These are phyloP conservation scores for Diversispora epigaea DNA, from an alignment of 192 early-diverging fungal genomes.

Conservation along the genomic window DNA sequence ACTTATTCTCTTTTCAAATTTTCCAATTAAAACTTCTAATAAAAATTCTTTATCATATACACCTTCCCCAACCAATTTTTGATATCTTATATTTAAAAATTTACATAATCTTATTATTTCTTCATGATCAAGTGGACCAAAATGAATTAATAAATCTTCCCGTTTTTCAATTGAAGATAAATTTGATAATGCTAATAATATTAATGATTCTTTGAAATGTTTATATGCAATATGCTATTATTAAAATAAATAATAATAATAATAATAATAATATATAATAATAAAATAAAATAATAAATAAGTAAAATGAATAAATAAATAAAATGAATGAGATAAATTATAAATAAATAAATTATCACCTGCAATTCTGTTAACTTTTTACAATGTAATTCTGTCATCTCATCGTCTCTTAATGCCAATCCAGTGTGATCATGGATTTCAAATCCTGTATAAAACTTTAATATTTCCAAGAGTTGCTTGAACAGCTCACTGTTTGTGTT, in stretches of 20 bases:
- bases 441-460: constrained; percentile 74
- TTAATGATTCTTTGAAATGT: constrained; percentile 63
- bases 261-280: background rate
- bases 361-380: constrained; percentile 67
- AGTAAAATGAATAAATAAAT: background rate
- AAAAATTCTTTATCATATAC: constrained; percentile 51
- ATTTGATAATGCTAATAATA: constrained; percentile 74
- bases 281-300: background rate
- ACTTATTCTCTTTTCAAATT: constrained; percentile 59
- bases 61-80: constrained; percentile 33
- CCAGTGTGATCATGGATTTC: constrained; percentile 85
- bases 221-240: constrained; percentile 65
- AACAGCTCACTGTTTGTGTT: constrained; percentile 42
- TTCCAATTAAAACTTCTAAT: constrained; percentile 53
- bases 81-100: constrained; percentile 63
- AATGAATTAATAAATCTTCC: constrained; percentile 48
- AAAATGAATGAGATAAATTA: background rate
- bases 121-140: constrained; percentile 49
- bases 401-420: constrained; percentile 60
- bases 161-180: constrained; percentile 63
- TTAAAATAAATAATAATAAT: background rate
- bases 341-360: constrained; percentile 29
- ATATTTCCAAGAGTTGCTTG: constrained; percentile 65
- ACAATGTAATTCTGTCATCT: constrained; percentile 65
- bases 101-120: constrained; percentile 60